Conservation (phyloP, 2,329 filamentous ascomycete species). For the Teratosphaeria zuluensis region DNA sequence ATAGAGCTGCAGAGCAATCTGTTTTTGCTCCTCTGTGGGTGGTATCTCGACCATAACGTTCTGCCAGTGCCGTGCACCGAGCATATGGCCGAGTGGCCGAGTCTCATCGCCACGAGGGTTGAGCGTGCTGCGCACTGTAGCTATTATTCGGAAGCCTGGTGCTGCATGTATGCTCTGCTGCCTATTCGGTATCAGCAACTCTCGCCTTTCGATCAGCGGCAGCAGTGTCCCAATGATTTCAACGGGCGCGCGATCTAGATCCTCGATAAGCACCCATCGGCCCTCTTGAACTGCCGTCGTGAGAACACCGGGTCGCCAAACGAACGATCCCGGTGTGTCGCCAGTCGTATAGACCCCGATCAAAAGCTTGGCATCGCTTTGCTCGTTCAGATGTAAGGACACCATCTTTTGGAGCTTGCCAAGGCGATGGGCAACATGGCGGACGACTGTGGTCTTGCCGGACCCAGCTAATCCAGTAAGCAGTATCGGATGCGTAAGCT, state of each 20-base stretch:
- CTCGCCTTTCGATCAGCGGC: slow-evolving; percentile 84
- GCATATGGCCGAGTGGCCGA: slow-evolving; percentile 56
- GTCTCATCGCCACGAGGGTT: slow-evolving; percentile 62
- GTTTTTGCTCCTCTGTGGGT: slow-evolving; percentile 57
- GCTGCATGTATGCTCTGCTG: slow-evolving; percentile 77
- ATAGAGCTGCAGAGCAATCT: slow-evolving; percentile 62
- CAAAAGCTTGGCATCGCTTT: slow-evolving; percentile 94
- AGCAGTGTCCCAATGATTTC: slow-evolving; percentile 90
- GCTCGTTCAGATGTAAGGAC: slow-evolving; percentile 91
- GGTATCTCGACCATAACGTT: slow-evolving; percentile 60
- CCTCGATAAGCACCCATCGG: slow-evolving; percentile 93
- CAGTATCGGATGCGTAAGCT: slow-evolving; percentile 61
- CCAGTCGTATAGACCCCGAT: slow-evolving; percentile 91
- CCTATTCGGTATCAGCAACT: slow-evolving; percentile 79
- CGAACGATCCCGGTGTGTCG: slow-evolving; percentile 76
- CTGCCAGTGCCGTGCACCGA: slow-evolving; percentile 82
- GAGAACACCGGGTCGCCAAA: slow-evolving; percentile 84
- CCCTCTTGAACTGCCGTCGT: slow-evolving; percentile 91
- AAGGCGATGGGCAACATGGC: slow-evolving; percentile 70
- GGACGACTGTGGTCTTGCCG: slow-evolving; percentile 81
- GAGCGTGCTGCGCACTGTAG: slow-evolving; percentile 67
- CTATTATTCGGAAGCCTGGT: slow-evolving; percentile 80
- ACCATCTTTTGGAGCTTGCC: slow-evolving; percentile 76
- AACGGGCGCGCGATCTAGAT: slow-evolving; percentile 86
- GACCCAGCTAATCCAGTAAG: slow-evolving; percentile 75